phyloP scores from a whole-genome alignment of 768 basidiomycete species.

The Pleurotus eryngii region DNA sequence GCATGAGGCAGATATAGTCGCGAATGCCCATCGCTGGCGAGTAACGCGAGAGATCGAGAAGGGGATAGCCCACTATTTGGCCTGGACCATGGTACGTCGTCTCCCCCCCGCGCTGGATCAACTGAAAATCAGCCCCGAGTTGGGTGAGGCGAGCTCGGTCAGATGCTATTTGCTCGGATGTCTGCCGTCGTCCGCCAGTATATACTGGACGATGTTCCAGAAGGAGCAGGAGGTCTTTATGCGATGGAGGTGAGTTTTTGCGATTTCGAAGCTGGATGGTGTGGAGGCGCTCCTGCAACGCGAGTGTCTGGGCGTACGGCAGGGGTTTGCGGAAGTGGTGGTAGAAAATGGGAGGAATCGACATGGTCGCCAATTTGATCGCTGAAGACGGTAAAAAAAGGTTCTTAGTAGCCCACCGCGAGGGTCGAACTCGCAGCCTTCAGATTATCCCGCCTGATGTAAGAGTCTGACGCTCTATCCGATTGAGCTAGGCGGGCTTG shows the following conservation, averaged over 20 bases:
- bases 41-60: constrained; percentile 84
- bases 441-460: constrained; percentile 42
- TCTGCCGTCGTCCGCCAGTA: constrained; percentile 90
- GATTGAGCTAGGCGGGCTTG: constrained; percentile 60
- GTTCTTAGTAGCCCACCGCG: constrained; percentile 61
- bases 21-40: constrained; percentile 68
- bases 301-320: constrained; percentile 67
- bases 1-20: constrained; percentile 83
- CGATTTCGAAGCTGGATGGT: constrained; percentile 57
- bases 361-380: constrained; percentile 14
- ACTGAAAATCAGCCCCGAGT: constrained; percentile 84
- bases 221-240: constrained; percentile 69
- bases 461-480: constrained; percentile 67
- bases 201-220: constrained; percentile 93
- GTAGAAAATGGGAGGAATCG: constrained; percentile 64
- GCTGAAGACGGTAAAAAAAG: background rate
- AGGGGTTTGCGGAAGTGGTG: constrained; percentile 78
- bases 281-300: constrained; percentile 71
- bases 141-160: constrained; percentile 63
- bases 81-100: constrained; percentile 98
- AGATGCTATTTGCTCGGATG: constrained; percentile 48
- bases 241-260: constrained; percentile 23
- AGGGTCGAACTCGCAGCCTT: constrained; percentile 86
- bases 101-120: constrained; percentile 84
- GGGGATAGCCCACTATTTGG: constrained; percentile 93